These are phyloP conservation scores for Barnettozyma hawaiiensis DNA, from an alignment of 1,139 yeast genomes.

Conservation along the genomic window DNA sequence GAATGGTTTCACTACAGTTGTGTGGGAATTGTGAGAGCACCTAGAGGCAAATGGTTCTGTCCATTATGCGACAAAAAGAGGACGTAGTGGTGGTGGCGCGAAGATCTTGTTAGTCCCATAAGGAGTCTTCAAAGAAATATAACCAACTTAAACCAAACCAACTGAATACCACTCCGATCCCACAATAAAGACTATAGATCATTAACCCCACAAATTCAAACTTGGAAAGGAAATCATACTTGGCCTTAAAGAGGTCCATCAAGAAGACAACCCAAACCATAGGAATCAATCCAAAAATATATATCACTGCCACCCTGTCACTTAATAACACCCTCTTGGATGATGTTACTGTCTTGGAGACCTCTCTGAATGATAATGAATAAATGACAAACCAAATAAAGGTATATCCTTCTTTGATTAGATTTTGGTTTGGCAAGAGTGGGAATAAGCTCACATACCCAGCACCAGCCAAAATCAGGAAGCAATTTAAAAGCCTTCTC, in stretches of 20 bases:
- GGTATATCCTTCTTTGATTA: slow-evolving; percentile 73
- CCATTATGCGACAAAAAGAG: slow-evolving; percentile 42
- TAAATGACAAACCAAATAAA: slow-evolving; percentile 81
- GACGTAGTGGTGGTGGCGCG: too few relatives aligned
- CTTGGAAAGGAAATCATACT: slow-evolving; percentile 43
- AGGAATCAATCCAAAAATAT: slow-evolving; percentile 63
- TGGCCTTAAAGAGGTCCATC: slow-evolving; percentile 52
- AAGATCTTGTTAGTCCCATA: slow-evolving; percentile 40
- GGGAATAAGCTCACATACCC: slow-evolving; percentile 91
- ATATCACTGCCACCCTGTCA: slow-evolving; percentile 66
- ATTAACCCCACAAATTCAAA: slow-evolving; percentile 74
- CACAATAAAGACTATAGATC: slow-evolving; percentile 81
- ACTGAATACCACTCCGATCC: slow-evolving; percentile 76
- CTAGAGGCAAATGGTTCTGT: slow-evolving; percentile 72
- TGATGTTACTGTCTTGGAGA: slow-evolving; percentile 44
- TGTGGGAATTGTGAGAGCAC: slow-evolving; percentile 63
- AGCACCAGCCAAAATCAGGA: slow-evolving; percentile 61
- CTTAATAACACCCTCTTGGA: slow-evolving; percentile 52
- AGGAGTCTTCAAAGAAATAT: slow-evolving; percentile 69
- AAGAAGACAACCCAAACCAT: slow-evolving; percentile 51
- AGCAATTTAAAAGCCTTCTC: slow-evolving; percentile 63
- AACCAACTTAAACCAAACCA: slow-evolving; percentile 91
- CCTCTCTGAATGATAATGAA: slow-evolving; percentile 63
- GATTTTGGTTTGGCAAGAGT: slow-evolving; percentile 67
- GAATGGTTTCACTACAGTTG: slow-evolving; percentile 81